A percentile compares a stretch with the other conserved stretches of the same genome.
phyloP scores from a whole-genome alignment of 2,329 filamentous ascomycete genomes.

The Diplodia scrobiculata region DNA sequence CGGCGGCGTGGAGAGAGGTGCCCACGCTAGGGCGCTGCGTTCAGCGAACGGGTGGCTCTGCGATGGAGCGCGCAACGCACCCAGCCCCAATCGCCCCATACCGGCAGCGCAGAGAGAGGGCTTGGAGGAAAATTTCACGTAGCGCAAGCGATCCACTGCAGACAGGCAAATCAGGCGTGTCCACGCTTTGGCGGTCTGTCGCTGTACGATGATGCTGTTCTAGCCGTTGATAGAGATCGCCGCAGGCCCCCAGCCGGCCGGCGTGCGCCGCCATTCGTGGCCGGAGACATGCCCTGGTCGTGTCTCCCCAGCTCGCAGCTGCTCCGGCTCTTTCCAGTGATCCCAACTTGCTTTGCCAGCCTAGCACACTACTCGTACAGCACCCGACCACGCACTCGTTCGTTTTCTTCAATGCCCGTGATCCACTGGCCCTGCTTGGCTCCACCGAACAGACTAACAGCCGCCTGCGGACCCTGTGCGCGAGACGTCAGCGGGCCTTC shows the following conservation, averaged over 20 bases:
- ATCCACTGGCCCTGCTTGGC: conserved; percentile 29
- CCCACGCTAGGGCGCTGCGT: background rate
- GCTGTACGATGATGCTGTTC: conserved; percentile 26
- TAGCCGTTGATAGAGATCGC: conserved; percentile 24
- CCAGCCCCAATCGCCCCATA: conserved; percentile 18
- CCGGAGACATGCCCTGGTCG: conserved; percentile 18
- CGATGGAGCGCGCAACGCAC: background rate
- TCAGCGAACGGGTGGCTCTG: conserved; percentile 5
- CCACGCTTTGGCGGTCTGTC: conserved; percentile 26
- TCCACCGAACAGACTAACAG: conserved; percentile 27
- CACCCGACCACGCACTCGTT: conserved; percentile 27
- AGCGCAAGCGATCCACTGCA: conserved; percentile 19
- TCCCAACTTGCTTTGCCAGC: conserved; percentile 21
- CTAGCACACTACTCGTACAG: conserved; percentile 27
- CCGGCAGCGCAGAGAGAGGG: background rate
- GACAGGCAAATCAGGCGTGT: conserved; percentile 24
- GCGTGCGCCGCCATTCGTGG: conserved; percentile 23
- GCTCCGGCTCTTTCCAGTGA: conserved; percentile 24
- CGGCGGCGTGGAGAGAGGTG: background rate
- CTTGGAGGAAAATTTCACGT: conserved; percentile 8
- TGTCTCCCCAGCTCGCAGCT: conserved; percentile 12
- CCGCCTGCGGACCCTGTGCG: conserved; percentile 28
- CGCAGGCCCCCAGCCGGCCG: conserved; percentile 22
- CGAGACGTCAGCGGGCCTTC: conserved; percentile 28
- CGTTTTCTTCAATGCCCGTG: conserved; percentile 29